Conservation (phyloP, 345 rosid species). For the Hirschfeldia incana region DNA sequence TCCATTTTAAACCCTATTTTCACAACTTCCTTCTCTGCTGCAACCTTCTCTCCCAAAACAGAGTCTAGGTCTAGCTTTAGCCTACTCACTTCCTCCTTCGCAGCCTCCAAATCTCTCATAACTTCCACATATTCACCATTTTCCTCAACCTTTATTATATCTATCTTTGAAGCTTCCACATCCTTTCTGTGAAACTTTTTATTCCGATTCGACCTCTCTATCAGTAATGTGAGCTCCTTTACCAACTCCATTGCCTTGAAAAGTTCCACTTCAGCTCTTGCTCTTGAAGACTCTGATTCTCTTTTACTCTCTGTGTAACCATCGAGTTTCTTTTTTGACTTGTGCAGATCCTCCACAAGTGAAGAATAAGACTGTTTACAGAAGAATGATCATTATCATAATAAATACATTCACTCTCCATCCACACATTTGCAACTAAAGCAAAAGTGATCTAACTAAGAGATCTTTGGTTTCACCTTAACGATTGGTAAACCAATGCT, state of each 20-base stretch:
- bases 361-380: slow-evolving; percentile 42
- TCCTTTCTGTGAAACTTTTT: slow-evolving; percentile 31
- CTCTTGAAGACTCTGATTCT: slow-evolving; percentile 43
- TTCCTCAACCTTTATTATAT: slow-evolving; percentile 14
- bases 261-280: slow-evolving; percentile 55
- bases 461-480: slow-evolving; percentile 45
- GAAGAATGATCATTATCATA: slow-evolving; percentile 14
- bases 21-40: slow-evolving; percentile 48
- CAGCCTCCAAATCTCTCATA: slow-evolving; percentile 55
- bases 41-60: slow-evolving; percentile 49
- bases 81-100: slow-evolving; percentile 54
- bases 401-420: background rate
- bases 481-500: slow-evolving; percentile 31
- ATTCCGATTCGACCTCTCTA: slow-evolving; percentile 44
- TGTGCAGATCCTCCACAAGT: slow-evolving; percentile 48
- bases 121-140: slow-evolving; percentile 41
- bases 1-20: slow-evolving; percentile 24
- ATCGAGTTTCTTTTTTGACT: slow-evolving; percentile 47
- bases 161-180: slow-evolving; percentile 29
- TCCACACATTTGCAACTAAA: background rate
- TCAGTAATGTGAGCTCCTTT: slow-evolving; percentile 44
- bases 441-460: background rate
- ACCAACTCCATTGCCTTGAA: slow-evolving; percentile 41
- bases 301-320: slow-evolving; percentile 48
- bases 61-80: slow-evolving; percentile 69